Evolutionary conservation across 176 grass and related monocot genomes (phyloP).

Genomic region (Aegilops speltoides): DNA sequence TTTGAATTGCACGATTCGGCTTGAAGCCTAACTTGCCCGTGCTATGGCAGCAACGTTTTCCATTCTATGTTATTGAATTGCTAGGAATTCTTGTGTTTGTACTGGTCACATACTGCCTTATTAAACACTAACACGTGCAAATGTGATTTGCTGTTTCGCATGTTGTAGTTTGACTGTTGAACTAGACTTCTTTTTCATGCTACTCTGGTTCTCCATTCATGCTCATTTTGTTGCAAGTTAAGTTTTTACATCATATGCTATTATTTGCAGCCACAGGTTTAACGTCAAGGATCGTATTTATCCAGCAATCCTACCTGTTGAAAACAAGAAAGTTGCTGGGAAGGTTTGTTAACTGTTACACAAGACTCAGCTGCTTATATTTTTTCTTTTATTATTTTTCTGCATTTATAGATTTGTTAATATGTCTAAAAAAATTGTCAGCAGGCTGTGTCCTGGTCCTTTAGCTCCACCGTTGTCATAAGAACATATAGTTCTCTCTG

Average conservation of each 20-base stretch:
- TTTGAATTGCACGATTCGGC: not conserved
- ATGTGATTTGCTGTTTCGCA: not conserved
- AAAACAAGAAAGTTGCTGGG: constrained; percentile 69
- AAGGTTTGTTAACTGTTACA: constrained; percentile 48
- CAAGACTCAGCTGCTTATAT: not conserved
- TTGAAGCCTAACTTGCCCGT: not conserved
- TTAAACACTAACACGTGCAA: not conserved
- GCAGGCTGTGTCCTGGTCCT: not conserved
- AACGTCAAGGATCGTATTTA: constrained; percentile 85
- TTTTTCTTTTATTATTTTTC: not conserved
- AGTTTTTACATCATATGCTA: not conserved
- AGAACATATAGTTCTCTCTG: not conserved
- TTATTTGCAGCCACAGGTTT: constrained; percentile 69
- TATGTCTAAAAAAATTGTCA: not conserved
- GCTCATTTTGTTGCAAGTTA: not conserved
- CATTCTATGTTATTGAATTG: not conserved
- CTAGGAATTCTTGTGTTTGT: no score
- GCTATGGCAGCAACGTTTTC: not conserved
- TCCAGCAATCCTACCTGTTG: constrained; percentile 82
- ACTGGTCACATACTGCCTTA: not conserved
- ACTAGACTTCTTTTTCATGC: not conserved
- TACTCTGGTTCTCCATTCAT: not conserved
- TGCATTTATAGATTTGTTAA: not conserved
- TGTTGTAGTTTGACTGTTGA: not conserved
- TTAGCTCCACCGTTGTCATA: not conserved